Conservation (phyloP, 2,329 filamentous ascomycete species). For the Hymenoscyphus repandus region DNA sequence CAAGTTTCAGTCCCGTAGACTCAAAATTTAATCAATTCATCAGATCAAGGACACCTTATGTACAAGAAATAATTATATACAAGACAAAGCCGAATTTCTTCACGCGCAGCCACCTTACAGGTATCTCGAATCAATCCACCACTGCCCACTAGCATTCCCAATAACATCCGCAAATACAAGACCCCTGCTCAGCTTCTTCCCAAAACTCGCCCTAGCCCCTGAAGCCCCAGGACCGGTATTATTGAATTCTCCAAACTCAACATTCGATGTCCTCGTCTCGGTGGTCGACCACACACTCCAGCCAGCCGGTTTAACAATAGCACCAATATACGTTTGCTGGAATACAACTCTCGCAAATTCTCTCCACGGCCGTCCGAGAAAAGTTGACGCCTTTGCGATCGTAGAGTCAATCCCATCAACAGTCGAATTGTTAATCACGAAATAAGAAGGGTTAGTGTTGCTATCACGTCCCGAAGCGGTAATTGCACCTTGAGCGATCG, state of each 20-base stretch:
- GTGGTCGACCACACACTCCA: slow-evolving; percentile 45
- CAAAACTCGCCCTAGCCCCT: slow-evolving; percentile 15
- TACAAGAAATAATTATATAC: too few relatives aligned
- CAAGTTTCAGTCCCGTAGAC: too few relatives aligned
- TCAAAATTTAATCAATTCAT: too few relatives aligned
- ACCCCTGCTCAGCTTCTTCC: slow-evolving; percentile 7
- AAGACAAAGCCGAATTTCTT: too few relatives aligned
- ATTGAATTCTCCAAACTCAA: slow-evolving; percentile 45
- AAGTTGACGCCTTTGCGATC: slow-evolving; percentile 37
- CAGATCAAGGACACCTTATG: too few relatives aligned
- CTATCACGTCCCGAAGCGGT: slow-evolving; percentile 39
- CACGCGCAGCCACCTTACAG: not conserved
- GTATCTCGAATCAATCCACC: slow-evolving; percentile 19
- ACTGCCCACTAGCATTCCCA: slow-evolving; percentile 12
- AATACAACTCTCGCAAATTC: slow-evolving; percentile 45
- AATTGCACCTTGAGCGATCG: slow-evolving; percentile 43
- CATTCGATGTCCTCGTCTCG: slow-evolving; percentile 38
- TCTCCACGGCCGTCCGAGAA: slow-evolving; percentile 49
- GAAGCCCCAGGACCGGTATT: slow-evolving; percentile 43
- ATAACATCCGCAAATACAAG: slow-evolving; percentile 14
- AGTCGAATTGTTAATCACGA: slow-evolving; percentile 49
- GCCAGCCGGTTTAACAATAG: slow-evolving; percentile 44
- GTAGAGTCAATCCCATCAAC: slow-evolving; percentile 38
- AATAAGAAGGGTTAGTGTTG: slow-evolving; percentile 38
- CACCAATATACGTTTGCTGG: slow-evolving; percentile 41